These are phyloP conservation scores for Agapanthus africanus DNA, from an alignment of 106 monocot genomes.

Conservation along the genomic window DNA sequence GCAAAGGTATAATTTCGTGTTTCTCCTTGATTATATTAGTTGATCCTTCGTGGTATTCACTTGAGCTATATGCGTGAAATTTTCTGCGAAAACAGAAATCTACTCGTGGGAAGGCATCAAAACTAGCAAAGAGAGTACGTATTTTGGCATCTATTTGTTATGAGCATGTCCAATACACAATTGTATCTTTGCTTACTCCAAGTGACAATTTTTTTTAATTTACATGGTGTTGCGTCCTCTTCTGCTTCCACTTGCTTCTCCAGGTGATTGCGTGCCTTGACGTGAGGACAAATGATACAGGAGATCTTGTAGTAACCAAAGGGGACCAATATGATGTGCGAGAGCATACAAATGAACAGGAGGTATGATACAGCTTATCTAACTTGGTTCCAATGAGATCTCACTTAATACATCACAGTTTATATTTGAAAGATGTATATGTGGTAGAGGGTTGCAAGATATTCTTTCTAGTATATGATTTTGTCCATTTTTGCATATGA, in stretches of 20 bases:
- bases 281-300: slow-evolving; percentile 89
- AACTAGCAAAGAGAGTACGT: slow-evolving; percentile 88
- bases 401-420: neutral
- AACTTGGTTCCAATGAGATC: neutral
- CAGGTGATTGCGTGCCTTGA: slow-evolving; percentile 98
- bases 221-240: neutral
- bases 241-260: slow-evolving; percentile 5
- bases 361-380: slow-evolving; percentile 38
- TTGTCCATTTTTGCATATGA: too few species aligned
- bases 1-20: slow-evolving; percentile 36
- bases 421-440: neutral
- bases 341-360: slow-evolving; percentile 58
- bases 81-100: slow-evolving; percentile 31
- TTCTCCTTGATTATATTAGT: neutral
- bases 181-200: neutral
- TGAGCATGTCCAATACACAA: neutral
- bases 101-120: slow-evolving; percentile 49
- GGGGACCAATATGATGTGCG: slow-evolving; percentile 98
- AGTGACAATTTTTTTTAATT: neutral
- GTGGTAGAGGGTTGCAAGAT: neutral
- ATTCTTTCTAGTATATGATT: too few species aligned
- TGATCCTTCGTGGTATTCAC: neutral
- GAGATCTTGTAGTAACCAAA: slow-evolving; percentile 96
- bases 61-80: neutral
- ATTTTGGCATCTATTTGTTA: neutral